phyloP scores from a whole-genome alignment of 2,329 filamentous ascomycete species.

The Diaporthe aspalathi region DNA sequence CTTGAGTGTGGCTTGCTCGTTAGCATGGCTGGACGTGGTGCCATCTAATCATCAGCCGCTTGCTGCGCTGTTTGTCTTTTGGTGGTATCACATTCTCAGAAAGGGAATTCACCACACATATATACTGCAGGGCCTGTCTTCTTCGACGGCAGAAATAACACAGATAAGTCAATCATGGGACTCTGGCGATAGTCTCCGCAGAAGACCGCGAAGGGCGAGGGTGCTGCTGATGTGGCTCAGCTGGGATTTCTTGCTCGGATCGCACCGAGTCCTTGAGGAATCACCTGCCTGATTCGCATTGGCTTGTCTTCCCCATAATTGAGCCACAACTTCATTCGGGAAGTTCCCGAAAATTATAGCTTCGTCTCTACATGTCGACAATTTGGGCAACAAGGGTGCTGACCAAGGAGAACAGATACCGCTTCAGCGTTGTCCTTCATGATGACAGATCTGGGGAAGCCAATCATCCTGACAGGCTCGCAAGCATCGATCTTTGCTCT shows the following conservation, averaged over 20 bases:
- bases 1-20: neutral
- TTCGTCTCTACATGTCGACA: neutral
- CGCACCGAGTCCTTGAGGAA: neutral
- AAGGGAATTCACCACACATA: neutral
- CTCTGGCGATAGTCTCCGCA: neutral
- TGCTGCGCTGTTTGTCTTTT: neutral
- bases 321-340: too few species aligned
- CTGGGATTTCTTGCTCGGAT: neutral
- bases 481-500: conserved; percentile 90
- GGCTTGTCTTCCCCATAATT: too few species aligned
- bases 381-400: neutral
- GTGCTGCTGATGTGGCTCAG: neutral
- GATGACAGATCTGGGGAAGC: conserved; percentile 90
- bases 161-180: too few species aligned
- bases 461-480: conserved; percentile 85
- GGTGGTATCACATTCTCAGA: too few species aligned
- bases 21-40: neutral
- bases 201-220: neutral
- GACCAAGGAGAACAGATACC: conserved; percentile 61
- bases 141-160: neutral
- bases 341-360: neutral
- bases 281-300: neutral
- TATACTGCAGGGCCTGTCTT: neutral
- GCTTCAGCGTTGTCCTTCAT: conserved; percentile 93
- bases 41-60: neutral